Conservation (phyloP, 345 rosid species). For the Arabidopsis arenosa region DNA sequence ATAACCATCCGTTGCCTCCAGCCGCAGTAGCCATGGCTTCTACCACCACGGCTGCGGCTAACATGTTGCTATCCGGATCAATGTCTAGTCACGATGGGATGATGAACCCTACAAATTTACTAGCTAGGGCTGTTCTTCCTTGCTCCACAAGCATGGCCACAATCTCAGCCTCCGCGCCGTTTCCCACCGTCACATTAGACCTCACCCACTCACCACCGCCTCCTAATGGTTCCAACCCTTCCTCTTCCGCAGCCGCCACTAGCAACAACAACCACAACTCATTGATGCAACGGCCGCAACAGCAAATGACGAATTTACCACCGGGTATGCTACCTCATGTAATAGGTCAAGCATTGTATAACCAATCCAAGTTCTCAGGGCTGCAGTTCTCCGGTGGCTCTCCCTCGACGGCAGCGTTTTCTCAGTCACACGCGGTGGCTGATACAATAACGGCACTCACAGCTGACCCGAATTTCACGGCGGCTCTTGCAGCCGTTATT, state of each 20-base stretch:
- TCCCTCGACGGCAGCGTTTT: constrained; percentile 4
- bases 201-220: constrained; percentile 62
- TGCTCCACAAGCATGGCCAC: constrained; percentile 92
- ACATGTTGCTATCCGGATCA: constrained; percentile 88
- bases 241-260: constrained; percentile 49
- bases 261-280: constrained; percentile 39
- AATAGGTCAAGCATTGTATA: constrained; percentile 73
- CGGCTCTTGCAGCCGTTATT: constrained; percentile 91
- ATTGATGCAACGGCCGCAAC: constrained; percentile 30
- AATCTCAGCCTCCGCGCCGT: constrained; percentile 95
- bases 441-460: constrained; percentile 85
- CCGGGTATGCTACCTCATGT: constrained; percentile 54
- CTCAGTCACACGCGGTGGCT: constrained; percentile 47
- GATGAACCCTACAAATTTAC: constrained; percentile 81
- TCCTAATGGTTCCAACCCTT: constrained; percentile 45
- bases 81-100: constrained; percentile 90
- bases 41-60: constrained; percentile 87
- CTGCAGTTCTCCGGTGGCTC: constrained; percentile 65
- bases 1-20: constrained; percentile 91
- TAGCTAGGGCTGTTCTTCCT: constrained; percentile 89
- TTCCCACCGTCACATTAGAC: constrained; percentile 94
- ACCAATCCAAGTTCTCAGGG: constrained; percentile 90
- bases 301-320: constrained; percentile 38
- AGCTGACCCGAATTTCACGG: constrained; percentile 90
- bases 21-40: constrained; percentile 98